Conservation (phyloP, 208 protist species). For the Angomonas ambiguus region DNA sequence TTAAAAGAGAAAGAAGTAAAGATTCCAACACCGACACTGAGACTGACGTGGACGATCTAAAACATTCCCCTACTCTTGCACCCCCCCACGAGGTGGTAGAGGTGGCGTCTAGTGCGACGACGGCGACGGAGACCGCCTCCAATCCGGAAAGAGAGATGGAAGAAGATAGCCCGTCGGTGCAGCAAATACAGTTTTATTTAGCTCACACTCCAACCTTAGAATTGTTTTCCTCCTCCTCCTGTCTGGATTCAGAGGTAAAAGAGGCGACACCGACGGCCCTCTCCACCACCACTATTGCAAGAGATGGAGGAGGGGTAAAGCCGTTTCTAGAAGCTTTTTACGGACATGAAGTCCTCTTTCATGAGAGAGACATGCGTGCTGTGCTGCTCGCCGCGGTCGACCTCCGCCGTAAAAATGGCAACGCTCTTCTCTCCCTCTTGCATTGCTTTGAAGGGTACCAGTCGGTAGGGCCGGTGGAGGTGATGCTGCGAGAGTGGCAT, state of each 20-base stretch:
- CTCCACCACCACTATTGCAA: background rate
- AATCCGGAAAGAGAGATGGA: too few species aligned
- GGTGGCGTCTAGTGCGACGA: too few species aligned
- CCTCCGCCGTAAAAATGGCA: constrained; percentile 10
- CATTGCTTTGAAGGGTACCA: constrained; percentile 26
- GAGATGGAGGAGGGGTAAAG: background rate
- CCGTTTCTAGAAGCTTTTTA: constrained; percentile 4
- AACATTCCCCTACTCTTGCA: background rate
- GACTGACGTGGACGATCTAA: too few species aligned
- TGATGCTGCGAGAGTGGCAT: constrained; percentile 15
- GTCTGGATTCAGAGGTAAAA: too few species aligned
- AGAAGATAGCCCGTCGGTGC: background rate
- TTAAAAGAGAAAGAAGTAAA: constrained; percentile 7
- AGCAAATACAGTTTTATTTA: constrained; percentile 10
- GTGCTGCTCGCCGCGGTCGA: constrained; percentile 22
- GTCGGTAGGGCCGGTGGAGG: constrained; percentile 35
- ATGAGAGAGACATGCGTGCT: constrained; percentile 17
- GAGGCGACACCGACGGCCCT: too few species aligned
- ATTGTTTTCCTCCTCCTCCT: background rate
- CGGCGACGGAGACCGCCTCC: too few species aligned
- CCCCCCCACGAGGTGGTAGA: too few species aligned
- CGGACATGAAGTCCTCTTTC: constrained; percentile 14
- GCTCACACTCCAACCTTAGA: background rate
- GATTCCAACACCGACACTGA: too few species aligned
- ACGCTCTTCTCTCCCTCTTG: constrained; percentile 4